A percentile compares a stretch with the other conserved stretches of the same genome.
These are phyloP conservation scores for Dentiscutata heterogama DNA, from an alignment of 371 early-diverging fungal genomes.

Conservation along the genomic window DNA sequence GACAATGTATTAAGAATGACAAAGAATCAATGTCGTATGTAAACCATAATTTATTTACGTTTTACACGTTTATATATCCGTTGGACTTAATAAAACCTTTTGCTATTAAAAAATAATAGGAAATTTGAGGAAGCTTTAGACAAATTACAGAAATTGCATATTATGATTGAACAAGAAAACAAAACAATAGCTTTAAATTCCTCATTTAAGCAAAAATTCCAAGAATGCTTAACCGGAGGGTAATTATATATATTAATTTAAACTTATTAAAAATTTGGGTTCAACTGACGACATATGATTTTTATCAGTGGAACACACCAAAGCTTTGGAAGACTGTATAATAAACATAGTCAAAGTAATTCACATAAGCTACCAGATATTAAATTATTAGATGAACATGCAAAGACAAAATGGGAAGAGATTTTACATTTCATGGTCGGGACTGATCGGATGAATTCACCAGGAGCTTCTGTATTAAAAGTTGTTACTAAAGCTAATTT, in stretches of 20 bases:
- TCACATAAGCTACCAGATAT: constrained; percentile 78
- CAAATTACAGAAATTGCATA: constrained; percentile 74
- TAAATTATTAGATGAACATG: constrained; percentile 81
- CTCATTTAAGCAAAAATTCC: constrained; percentile 82
- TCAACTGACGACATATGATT: not conserved
- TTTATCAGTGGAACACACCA: constrained; percentile 75
- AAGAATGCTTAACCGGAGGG: constrained; percentile 93
- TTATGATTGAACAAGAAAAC: constrained; percentile 57
- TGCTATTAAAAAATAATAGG: constrained; percentile 50
- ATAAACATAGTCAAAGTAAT: constrained; percentile 37
- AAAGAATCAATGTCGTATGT: constrained; percentile 57
- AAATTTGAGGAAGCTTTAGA: constrained; percentile 69
- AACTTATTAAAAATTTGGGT: not conserved
- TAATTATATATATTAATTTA: constrained; percentile 44
- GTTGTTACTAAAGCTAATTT: constrained; percentile 80
- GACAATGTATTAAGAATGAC: constrained; percentile 74
- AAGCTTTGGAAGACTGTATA: constrained; percentile 76
- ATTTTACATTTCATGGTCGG: constrained; percentile 97
- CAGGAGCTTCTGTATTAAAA: constrained; percentile 80
- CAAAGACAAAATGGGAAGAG: constrained; percentile 90
- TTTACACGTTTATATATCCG: not conserved
- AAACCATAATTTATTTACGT: not conserved
- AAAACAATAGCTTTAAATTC: constrained; percentile 65
- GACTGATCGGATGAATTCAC: constrained; percentile 73
- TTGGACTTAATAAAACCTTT: not conserved